Percentiles rank a stretch among this genome's conserved stretches.
These are phyloP conservation scores for Botrytis fabae DNA, from an alignment of 2,329 filamentous ascomycete genomes.

Conservation along the genomic window DNA sequence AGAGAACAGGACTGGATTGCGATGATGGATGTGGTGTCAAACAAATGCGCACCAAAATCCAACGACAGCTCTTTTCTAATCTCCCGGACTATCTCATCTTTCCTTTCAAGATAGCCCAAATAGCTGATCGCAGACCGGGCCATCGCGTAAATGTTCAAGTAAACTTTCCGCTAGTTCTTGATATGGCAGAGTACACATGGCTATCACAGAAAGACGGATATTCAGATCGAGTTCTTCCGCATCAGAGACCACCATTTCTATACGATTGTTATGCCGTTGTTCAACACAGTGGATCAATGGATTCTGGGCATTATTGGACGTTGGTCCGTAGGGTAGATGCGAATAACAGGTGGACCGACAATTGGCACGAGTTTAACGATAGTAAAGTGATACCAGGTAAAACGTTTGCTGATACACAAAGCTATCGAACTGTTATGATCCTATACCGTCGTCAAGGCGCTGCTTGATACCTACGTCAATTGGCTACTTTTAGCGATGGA, in stretches of 20 bases:
- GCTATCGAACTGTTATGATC: neutral
- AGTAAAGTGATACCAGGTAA: neutral
- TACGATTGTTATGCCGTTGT: constrained; percentile 20
- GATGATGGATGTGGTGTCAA: neutral
- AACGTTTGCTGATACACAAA: constrained; percentile 19
- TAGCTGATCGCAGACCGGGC: no score
- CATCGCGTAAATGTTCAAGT: neutral
- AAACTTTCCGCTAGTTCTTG: constrained; percentile 8
- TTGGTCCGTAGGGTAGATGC: constrained; percentile 18
- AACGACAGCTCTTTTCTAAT: neutral
- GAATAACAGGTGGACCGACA: constrained; percentile 12
- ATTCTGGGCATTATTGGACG: constrained; percentile 14
- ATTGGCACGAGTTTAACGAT: constrained; percentile 23
- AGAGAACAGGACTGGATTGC: neutral
- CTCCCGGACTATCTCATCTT: constrained; percentile 19
- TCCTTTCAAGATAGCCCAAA: neutral
- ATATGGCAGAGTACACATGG: constrained; percentile 22
- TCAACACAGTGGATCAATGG: neutral
- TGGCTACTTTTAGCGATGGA: neutral
- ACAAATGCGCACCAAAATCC: neutral
- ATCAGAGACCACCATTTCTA: constrained; percentile 21
- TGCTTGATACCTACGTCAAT: neutral
- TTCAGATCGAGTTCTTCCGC: constrained; percentile 1
- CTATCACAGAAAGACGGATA: constrained; percentile 10
- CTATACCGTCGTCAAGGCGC: constrained; percentile 15